phyloP scores from a whole-genome alignment of 2,329 filamentous ascomycete genomes.

The Metarhizium anisopliae region DNA sequence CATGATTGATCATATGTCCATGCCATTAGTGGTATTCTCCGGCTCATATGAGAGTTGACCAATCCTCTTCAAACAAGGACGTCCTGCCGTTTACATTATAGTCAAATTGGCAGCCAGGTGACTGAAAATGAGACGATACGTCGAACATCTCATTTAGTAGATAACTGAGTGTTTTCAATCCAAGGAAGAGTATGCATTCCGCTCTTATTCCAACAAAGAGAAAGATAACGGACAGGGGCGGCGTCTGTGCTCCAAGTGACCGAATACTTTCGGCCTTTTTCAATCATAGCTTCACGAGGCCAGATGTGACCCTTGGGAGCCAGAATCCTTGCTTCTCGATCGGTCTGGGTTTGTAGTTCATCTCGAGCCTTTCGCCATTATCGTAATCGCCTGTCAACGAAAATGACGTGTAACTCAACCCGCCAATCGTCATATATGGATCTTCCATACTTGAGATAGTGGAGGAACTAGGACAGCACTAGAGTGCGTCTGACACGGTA shows the following conservation, averaged over 20 bases:
- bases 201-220: neutral
- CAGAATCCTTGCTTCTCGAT: neutral
- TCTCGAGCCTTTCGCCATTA: neutral
- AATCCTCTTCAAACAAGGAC: neutral
- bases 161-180: neutral
- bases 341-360: neutral
- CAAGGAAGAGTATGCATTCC: neutral
- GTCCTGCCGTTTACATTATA: too few species aligned
- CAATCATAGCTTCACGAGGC: neutral
- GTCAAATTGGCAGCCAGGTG: neutral
- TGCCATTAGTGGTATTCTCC: neutral
- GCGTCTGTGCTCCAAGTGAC: neutral
- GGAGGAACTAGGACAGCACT: neutral
- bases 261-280: conserved; percentile 10
- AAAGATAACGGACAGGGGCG: neutral
- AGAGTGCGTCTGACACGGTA: neutral
- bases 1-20: neutral
- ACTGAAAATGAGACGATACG: neutral
- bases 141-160: neutral
- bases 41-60: neutral
- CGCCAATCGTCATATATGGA: neutral
- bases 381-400: neutral
- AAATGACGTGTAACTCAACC: neutral
- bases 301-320: neutral
- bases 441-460: neutral